phyloP scores from a whole-genome alignment of 768 basidiomycete species.

The Punctularia strigosozonata region DNA sequence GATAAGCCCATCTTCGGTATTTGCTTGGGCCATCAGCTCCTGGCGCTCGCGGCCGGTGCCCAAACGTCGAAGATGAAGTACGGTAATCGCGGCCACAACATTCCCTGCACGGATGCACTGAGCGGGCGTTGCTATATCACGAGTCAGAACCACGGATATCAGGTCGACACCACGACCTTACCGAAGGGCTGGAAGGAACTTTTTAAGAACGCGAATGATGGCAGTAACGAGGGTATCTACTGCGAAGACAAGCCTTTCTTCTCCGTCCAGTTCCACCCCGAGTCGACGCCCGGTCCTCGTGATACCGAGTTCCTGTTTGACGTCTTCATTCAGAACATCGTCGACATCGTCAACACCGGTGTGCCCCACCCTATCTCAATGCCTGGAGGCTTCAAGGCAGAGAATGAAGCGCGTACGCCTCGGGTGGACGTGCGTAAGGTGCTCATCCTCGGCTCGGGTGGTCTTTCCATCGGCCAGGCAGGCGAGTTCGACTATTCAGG shows the following conservation, averaged over 20 bases:
- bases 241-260: conserved; percentile 90
- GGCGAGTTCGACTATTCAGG: conserved; percentile 99
- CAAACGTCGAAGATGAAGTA: conserved; percentile 99
- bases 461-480: conserved; percentile 95
- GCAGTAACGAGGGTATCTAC: conserved; percentile 96
- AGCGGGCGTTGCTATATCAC: conserved; percentile 98
- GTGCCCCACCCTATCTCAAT: conserved; percentile 47
- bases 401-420: conserved; percentile 65
- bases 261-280: conserved; percentile 99
- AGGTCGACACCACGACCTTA: conserved; percentile 76
- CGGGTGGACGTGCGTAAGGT: conserved; percentile 83
- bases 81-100: conserved; percentile 97
- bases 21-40: conserved; percentile 94
- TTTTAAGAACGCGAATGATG: conserved; percentile 94
- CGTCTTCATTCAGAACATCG: conserved; percentile 84
- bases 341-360: conserved; percentile 54
- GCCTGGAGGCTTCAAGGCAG: conserved; percentile 72
- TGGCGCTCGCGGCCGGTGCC: conserved; percentile 91
- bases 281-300: conserved; percentile 90
- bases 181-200: conserved; percentile 85
- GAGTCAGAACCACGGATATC: conserved; percentile 96
- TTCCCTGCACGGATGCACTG: conserved; percentile 90
- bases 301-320: conserved; percentile 99
- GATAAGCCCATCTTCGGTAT: conserved; percentile 94
- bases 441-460: conserved; percentile 93